Conservation (phyloP, 2,329 filamentous ascomycete species). For the Colletotrichum sp. region DNA sequence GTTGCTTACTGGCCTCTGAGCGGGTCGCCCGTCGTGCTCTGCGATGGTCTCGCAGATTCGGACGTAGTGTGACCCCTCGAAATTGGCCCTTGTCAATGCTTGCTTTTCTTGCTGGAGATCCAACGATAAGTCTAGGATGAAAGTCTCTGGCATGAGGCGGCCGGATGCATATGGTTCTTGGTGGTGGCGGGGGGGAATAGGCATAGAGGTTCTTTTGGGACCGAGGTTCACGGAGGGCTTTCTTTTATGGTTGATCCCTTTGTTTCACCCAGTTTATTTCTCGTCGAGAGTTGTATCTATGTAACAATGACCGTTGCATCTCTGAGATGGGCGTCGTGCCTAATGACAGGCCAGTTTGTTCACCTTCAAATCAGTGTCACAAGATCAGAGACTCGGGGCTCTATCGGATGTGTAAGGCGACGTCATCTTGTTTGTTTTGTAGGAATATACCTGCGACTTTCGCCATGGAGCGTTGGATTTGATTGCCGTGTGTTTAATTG, state of each 20-base stretch:
- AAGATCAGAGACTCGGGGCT: neutral
- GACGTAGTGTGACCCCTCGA: neutral
- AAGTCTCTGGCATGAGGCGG: neutral
- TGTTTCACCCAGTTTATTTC: neutral
- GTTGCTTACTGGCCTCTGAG: neutral
- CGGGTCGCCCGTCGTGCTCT: neutral
- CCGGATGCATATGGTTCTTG: neutral
- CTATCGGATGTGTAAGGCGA: neutral
- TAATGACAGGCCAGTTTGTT: neutral
- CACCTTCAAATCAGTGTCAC: neutral
- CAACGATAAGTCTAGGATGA: neutral
- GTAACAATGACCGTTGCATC: neutral
- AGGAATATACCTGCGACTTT: neutral
- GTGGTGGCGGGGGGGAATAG: neutral
- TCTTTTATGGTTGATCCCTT: neutral
- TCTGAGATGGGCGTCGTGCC: neutral
- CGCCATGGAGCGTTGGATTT: fast-evolving
- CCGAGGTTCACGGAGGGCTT: neutral
- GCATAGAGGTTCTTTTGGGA: neutral
- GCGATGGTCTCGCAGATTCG: neutral
- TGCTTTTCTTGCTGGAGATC: conserved; percentile 3
- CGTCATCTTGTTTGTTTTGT: neutral
- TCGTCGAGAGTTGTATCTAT: neutral
- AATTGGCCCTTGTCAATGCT: neutral
- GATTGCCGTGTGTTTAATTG: neutral